Evolutionary conservation across 495 filamentous ascomycete species (phyloP).

Genomic region (Parmelia sp.): DNA sequence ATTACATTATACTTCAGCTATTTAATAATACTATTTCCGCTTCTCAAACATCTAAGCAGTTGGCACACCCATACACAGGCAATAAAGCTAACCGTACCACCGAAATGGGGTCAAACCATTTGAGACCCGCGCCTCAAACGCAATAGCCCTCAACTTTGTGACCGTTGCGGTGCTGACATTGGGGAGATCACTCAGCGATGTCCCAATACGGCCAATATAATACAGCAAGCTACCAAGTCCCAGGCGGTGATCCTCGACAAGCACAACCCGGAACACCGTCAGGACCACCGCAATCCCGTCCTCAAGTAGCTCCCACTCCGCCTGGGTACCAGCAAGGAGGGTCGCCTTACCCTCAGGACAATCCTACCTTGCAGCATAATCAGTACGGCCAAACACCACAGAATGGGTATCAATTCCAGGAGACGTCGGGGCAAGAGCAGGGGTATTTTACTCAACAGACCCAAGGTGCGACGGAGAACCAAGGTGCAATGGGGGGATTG

Average conservation of each 20-base stretch:
- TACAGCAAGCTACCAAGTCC: slow-evolving; percentile 10
- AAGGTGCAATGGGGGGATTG: slow-evolving; percentile 52
- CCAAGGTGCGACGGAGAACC: slow-evolving; percentile 22
- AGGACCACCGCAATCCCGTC: slow-evolving; percentile 20
- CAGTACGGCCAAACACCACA: slow-evolving; percentile 25
- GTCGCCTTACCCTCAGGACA: slow-evolving; percentile 13
- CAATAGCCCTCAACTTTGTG: slow-evolving; percentile 1
- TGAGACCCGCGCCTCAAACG: neutral
- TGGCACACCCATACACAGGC: neutral
- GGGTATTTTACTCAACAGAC: slow-evolving; percentile 29
- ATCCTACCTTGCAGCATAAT: slow-evolving; percentile 20
- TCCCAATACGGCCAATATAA: slow-evolving; percentile 12
- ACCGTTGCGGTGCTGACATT: neutral
- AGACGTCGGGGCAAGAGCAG: slow-evolving; percentile 28
- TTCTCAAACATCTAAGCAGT: neutral
- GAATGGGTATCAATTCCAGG: slow-evolving; percentile 28
- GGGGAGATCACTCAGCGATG: neutral
- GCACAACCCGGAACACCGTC: slow-evolving; percentile 2
- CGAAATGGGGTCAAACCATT: slow-evolving; percentile 7
- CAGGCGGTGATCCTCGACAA: slow-evolving; percentile 43
- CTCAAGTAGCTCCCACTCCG: slow-evolving; percentile 31
- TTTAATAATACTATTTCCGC: too few species aligned
- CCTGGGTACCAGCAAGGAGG: slow-evolving; percentile 30
- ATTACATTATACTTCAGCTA: too few species aligned
- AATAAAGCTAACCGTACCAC: neutral